Conservation (phyloP, 495 filamentous ascomycete genomes). For the Penicillium silybi region DNA sequence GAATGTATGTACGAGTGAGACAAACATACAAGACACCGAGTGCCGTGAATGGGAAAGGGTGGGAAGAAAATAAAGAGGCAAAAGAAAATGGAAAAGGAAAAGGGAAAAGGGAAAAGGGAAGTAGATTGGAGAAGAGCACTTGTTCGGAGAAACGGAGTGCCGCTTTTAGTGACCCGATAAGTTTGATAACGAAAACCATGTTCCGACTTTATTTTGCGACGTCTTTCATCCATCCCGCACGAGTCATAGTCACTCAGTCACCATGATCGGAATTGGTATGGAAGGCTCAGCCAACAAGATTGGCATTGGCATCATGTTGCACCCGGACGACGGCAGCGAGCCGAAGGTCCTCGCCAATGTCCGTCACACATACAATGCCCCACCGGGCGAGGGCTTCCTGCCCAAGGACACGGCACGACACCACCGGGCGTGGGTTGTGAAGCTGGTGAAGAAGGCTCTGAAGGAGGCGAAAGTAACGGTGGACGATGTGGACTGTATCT, state of each 20-base stretch:
- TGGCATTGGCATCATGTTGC: conserved; percentile 86
- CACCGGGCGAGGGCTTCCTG: conserved; percentile 90
- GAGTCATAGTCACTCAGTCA: conserved; percentile 3
- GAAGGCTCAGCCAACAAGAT: conserved; percentile 98
- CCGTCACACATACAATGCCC: conserved; percentile 87
- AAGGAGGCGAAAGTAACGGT: conserved; percentile 58
- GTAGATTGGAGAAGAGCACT: conserved; percentile 12
- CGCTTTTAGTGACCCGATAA: conserved; percentile 20
- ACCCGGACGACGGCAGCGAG: conserved; percentile 58
- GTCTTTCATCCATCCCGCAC: neutral
- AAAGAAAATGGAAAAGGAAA: conserved; percentile 17
- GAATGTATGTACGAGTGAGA: conserved; percentile 2
- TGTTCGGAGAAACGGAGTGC: conserved; percentile 26
- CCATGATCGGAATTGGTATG: conserved; percentile 83
- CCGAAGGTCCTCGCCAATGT: conserved; percentile 87
- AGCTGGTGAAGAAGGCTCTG: conserved; percentile 72
- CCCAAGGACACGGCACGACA: conserved; percentile 94
- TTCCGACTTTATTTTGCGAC: neutral
- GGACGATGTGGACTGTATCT: conserved; percentile 79
- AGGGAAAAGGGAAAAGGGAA: conserved; percentile 12
- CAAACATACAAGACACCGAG: conserved; percentile 1
- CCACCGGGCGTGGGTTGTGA: conserved; percentile 81
- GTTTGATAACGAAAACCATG: conserved; percentile 7
- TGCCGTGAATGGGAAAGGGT: neutral
- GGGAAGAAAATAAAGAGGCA: neutral